Evolutionary conservation across 2,329 filamentous ascomycete genomes (phyloP).

Genomic region (Xylaria polymorpha): DNA sequence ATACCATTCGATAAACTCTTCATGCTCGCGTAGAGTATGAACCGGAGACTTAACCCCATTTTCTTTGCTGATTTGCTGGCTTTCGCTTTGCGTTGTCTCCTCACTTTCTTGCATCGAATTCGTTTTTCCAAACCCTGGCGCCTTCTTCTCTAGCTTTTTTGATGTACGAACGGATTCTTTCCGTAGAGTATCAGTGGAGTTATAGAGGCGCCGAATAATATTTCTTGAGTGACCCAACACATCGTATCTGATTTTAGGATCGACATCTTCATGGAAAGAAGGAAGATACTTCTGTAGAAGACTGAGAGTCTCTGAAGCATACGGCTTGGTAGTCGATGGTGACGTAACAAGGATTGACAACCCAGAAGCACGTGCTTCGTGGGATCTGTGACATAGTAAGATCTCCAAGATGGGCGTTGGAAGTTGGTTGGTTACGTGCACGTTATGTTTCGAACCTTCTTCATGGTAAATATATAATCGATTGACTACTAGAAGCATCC

Average conservation of each 20-base stretch:
- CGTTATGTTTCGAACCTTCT: slow-evolving; percentile 42
- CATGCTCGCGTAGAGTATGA: slow-evolving; percentile 61
- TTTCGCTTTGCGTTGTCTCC: background rate
- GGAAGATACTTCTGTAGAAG: slow-evolving; percentile 74
- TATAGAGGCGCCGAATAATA: slow-evolving; percentile 80
- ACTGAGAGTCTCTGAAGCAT: slow-evolving; percentile 70
- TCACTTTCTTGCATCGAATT: background rate
- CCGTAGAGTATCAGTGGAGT: slow-evolving; percentile 68
- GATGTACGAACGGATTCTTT: slow-evolving; percentile 49
- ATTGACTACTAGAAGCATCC: slow-evolving; percentile 29
- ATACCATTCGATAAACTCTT: slow-evolving; percentile 80
- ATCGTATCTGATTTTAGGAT: slow-evolving; percentile 87
- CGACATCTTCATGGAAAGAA: slow-evolving; percentile 82
- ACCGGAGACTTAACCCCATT: slow-evolving; percentile 43
- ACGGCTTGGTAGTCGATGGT: slow-evolving; percentile 77
- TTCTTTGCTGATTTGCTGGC: slow-evolving; percentile 28
- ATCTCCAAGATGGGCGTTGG: slow-evolving; percentile 60
- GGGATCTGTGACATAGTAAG: slow-evolving; percentile 66
- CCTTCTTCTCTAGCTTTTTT: slow-evolving; percentile 48
- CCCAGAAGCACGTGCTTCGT: slow-evolving; percentile 79
- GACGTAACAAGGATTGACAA: slow-evolving; percentile 84
- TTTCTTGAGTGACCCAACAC: slow-evolving; percentile 79
- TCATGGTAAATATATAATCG: slow-evolving; percentile 27
- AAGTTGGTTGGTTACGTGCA: slow-evolving; percentile 50
- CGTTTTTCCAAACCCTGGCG: background rate